Evolutionary conservation across 2,329 filamentous ascomycete species (phyloP).

Genomic region (Monilinia laxa): DNA sequence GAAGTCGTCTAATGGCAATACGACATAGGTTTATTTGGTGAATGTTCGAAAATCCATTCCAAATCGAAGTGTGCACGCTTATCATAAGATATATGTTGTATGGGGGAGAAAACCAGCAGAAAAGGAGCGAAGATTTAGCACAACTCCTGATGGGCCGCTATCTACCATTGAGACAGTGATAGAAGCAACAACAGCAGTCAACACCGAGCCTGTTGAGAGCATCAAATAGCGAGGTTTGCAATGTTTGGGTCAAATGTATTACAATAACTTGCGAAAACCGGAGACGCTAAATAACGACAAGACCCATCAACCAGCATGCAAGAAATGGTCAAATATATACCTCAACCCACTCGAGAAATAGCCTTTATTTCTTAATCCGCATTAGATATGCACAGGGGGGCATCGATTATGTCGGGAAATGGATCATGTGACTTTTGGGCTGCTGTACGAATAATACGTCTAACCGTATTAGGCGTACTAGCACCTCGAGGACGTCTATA

Average conservation of each 20-base stretch:
- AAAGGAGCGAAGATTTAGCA: neutral
- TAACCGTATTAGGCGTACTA: too few species aligned
- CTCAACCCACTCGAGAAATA: neutral
- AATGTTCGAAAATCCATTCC: slow-evolving; percentile 34
- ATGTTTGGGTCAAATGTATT: neutral
- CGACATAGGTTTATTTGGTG: slow-evolving; percentile 34
- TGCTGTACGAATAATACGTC: too few species aligned
- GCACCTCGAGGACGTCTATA: too few species aligned
- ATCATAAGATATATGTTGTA: slow-evolving; percentile 37
- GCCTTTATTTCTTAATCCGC: too few species aligned
- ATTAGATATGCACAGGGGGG: too few species aligned
- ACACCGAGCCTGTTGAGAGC: neutral
- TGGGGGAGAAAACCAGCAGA: slow-evolving; percentile 35
- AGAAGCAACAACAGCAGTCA: too few species aligned
- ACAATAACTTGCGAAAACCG: neutral
- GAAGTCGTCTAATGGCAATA: neutral
- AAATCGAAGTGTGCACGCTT: slow-evolving; percentile 36
- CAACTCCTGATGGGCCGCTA: neutral
- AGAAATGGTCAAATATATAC: neutral
- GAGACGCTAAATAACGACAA: neutral
- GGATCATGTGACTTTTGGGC: too few species aligned
- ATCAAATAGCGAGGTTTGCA: neutral
- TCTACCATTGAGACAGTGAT: too few species aligned
- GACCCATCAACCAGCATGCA: neutral
- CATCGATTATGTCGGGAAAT: too few species aligned